Evolutionary conservation across 2,329 filamentous ascomycete species (phyloP).

Genomic region (Botrytis elliptica): DNA sequence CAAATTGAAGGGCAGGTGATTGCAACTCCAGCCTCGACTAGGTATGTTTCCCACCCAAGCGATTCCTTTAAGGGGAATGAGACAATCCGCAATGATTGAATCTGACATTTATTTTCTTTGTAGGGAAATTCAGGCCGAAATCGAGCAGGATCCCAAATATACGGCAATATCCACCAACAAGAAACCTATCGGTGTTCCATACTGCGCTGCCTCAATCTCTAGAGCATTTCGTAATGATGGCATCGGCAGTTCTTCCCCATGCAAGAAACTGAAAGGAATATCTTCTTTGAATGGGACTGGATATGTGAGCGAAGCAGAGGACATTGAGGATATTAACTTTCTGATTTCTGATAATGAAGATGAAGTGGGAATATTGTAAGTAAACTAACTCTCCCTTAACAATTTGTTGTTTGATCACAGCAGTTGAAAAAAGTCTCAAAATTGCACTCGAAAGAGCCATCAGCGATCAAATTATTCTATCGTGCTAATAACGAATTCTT

Average conservation of each 20-base stretch:
- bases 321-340: conserved; percentile 41
- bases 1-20: conserved; percentile 20
- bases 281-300: not conserved
- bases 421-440: not conserved
- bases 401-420: not conserved
- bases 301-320: conserved; percentile 33
- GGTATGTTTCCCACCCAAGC: not conserved
- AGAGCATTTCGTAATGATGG: conserved; percentile 30
- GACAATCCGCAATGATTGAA: not conserved
- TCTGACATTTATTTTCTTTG: not conserved
- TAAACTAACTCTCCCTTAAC: not conserved
- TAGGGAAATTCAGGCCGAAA: conserved; percentile 4
- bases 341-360: conserved; percentile 42
- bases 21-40: not conserved
- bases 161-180: conserved; percentile 26
- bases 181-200: conserved; percentile 34
- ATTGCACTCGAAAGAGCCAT: not conserved
- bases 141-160: conserved; percentile 33
- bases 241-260: not conserved
- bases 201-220: conserved; percentile 36
- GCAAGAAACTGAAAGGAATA: conserved; percentile 19
- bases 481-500: not conserved
- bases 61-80: not conserved
- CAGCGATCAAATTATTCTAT: not conserved
- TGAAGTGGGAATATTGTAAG: conserved; percentile 27